Base-by-base conservation (phyloP, 805 yeast genomes). In the Komagataella mondaviorum region DNA sequence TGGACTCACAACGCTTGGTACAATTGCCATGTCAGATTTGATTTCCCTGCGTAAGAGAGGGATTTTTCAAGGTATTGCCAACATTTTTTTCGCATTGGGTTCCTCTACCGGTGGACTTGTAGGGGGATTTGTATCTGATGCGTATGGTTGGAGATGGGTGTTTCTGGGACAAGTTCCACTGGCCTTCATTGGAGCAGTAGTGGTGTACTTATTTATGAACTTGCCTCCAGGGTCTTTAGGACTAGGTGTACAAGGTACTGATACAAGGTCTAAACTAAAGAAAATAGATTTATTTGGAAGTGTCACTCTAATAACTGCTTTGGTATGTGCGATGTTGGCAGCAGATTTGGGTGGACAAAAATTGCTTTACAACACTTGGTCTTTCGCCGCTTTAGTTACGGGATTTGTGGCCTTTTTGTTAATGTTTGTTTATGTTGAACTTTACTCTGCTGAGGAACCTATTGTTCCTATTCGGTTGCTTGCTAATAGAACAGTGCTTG, bases 11-110 rank as follows among this genome's bases (percentile, higher is more conserved):
- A 77, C 93, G 0, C 68, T 88, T 55, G 77, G 85, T 46, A 84
- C 95, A 12, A 85, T 89, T 52, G 76, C 88, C 10, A 77, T 85
- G 64, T 78, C 87, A 50, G 96, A 89, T 63, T 71, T 88, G 50
- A 82, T 90, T 23, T 88, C 96, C 3, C 72, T 89, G 57, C 72
- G 95, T 52, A 79, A 83, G 39, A 73, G 97, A 51, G 96, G 96
- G 2, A 67, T 87, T 48, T 88, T 77, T 65, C 97, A 90, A 64
- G 97, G 97, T 0, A 59, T 88, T 48, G 89, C 87, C 44, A 89
- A 89, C 62, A 71, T 88, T 17, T 81, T 80, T 49, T 90, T 75
- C 61, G 93, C 93, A 3, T 59, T 83, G 24, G 97, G 97, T 2
- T 83, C 88, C 3, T 81, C 85, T 0, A 65, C 75, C 47, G 95